Evolutionary conservation across 2,329 filamentous ascomycete genomes (phyloP).

Genomic region (Neospermospora avenae): DNA sequence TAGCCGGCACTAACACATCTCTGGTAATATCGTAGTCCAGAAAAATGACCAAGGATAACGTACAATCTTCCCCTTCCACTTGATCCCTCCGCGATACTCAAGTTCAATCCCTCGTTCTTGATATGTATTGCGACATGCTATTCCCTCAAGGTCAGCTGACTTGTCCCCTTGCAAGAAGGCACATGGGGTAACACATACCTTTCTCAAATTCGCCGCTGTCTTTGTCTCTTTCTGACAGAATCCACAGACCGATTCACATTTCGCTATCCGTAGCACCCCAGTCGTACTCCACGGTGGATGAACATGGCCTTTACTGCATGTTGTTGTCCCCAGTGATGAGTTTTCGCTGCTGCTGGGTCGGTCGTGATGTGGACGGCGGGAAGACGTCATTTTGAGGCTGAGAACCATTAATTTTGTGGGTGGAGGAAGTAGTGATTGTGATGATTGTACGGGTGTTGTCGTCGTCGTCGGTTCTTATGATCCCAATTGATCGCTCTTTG

Average conservation of each 20-base stretch:
- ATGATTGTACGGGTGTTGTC: neutral
- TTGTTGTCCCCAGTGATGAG: constrained; percentile 21
- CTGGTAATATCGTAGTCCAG: neutral
- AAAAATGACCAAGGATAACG: constrained; percentile 1
- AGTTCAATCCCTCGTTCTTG: constrained; percentile 30
- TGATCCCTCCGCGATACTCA: constrained; percentile 30
- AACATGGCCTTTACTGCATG: constrained; percentile 31
- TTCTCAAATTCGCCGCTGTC: constrained; percentile 32
- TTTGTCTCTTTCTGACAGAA: constrained; percentile 34
- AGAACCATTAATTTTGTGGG: neutral
- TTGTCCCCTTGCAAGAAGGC: neutral
- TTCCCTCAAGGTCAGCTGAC: constrained; percentile 12
- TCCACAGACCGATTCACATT: constrained; percentile 32
- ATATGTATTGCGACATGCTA: constrained; percentile 34
- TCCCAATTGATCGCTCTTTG: too few relatives aligned
- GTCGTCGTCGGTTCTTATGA: too few relatives aligned
- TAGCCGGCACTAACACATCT: neutral
- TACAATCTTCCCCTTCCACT: constrained; percentile 31
- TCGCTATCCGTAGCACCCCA: constrained; percentile 28
- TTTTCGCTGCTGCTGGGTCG: neutral
- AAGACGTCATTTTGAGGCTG: constrained; percentile 9
- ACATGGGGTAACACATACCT: constrained; percentile 18
- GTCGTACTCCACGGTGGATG: constrained; percentile 32
- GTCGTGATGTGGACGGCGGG: neutral
- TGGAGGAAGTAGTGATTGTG: neutral